Conservation (phyloP, 2,329 filamentous ascomycete genomes). For the Chrysosporium queenslandicum region DNA sequence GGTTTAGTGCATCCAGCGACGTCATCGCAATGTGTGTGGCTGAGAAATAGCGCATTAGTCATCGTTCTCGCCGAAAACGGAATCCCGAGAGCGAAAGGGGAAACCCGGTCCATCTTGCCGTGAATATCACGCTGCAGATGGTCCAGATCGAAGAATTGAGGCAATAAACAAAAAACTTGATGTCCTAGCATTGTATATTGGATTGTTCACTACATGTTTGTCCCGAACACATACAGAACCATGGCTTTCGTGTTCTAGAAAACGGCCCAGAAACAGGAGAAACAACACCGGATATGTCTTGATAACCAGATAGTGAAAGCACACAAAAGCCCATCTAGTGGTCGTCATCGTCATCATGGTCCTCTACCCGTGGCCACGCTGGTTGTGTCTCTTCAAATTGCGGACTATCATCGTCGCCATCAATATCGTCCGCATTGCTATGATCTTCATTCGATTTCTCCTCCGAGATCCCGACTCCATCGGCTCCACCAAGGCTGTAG, state of each 20-base stretch:
- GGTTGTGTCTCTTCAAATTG: conserved; percentile 8
- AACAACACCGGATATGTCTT: no score
- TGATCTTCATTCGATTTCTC: background rate
- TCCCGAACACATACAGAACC: no score
- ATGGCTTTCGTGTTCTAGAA: no score
- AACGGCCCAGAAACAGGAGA: no score
- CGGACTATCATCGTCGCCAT: conserved; percentile 5
- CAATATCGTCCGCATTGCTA: background rate
- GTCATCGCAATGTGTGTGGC: background rate
- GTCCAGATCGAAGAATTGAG: no score
- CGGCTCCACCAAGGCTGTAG: background rate
- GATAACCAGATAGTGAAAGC: no score
- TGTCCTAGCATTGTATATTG: no score
- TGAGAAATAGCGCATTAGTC: background rate
- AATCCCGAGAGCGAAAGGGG: no score
- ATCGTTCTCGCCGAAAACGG: background rate
- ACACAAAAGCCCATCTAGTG: background rate
- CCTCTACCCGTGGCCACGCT: conserved; percentile 5
- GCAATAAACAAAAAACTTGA: no score
- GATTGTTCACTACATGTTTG: no score
- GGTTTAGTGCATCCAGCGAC: background rate
- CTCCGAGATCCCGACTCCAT: background rate
- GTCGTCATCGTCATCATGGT: conserved; percentile 4
- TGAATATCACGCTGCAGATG: no score
- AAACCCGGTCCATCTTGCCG: no score